Evolutionary conservation across 2,329 filamentous ascomycete genomes (phyloP).

Genomic region (Dothidotthia symphoricarpi): DNA sequence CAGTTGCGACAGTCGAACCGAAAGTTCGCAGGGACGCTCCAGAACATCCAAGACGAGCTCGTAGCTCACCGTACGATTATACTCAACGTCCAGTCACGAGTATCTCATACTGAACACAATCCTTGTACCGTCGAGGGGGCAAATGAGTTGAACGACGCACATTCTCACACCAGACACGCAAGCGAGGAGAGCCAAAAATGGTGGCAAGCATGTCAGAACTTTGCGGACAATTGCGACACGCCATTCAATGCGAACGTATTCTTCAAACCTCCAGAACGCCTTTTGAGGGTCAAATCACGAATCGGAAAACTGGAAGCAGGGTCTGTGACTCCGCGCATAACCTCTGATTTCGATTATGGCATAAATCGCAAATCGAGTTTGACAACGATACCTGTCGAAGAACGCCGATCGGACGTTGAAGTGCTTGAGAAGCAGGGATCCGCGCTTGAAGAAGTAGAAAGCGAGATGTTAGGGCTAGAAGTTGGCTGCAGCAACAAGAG

Average conservation of each 20-base stretch:
- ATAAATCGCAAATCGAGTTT: slow-evolving; percentile 3
- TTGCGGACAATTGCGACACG: slow-evolving; percentile 26
- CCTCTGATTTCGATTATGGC: slow-evolving; percentile 13
- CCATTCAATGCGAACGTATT: slow-evolving; percentile 29
- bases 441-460: slow-evolving; percentile 7
- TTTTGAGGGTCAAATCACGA: slow-evolving; percentile 31
- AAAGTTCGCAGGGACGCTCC: too few relatives aligned
- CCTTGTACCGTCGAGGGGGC: too few relatives aligned
- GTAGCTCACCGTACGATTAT: too few relatives aligned
- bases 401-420: slow-evolving; percentile 9
- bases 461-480: slow-evolving; percentile 2
- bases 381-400: slow-evolving; percentile 18
- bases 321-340: slow-evolving; percentile 6
- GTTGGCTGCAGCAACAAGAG: not conserved
- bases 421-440: slow-evolving; percentile 5
- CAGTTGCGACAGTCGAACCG: too few relatives aligned
- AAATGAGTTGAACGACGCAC: too few relatives aligned
- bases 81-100: too few relatives aligned
- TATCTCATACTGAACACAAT: too few relatives aligned
- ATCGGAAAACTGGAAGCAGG: slow-evolving; percentile 14
- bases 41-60: too few relatives aligned
- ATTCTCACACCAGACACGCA: too few relatives aligned
- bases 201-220: slow-evolving; percentile 32
- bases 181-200: slow-evolving; percentile 5
- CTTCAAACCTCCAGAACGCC: slow-evolving; percentile 22